Evolutionary conservation across 202 grass and related monocot genomes (phyloP).

Genomic region (Bolboschoenoplectus hybrid): DNA sequence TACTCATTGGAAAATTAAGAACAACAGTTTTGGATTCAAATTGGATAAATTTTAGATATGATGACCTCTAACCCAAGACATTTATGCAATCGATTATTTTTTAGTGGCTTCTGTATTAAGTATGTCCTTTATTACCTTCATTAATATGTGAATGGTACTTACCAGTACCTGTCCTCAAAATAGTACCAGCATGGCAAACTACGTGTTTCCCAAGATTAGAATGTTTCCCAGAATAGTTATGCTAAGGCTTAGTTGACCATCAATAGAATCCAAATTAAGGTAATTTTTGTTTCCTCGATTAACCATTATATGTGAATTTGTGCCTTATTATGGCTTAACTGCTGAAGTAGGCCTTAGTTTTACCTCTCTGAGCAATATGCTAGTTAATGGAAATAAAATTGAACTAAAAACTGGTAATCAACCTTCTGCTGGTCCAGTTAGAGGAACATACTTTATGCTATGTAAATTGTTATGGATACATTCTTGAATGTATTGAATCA

Average conservation of each 20-base stretch:
- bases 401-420: background rate
- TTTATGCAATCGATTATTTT: background rate
- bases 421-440: background rate
- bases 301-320: background rate
- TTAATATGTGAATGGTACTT: background rate
- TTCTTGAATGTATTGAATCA: background rate
- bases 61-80: background rate
- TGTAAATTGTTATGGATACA: background rate
- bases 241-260: background rate
- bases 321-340: background rate
- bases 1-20: conserved; percentile 35
- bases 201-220: background rate
- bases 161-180: background rate
- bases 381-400: background rate
- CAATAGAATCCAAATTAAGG: background rate
- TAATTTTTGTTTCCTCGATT: background rate
- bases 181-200: background rate
- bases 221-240: background rate
- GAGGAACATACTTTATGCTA: background rate
- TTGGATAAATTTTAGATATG: background rate
- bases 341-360: background rate
- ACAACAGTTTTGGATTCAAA: background rate
- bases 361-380: background rate
- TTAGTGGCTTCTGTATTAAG: background rate
- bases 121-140: background rate